A percentile compares a stretch with the other conserved stretches of the same genome.
These are phyloP conservation scores for Tarenaya hassleriana DNA, from an alignment of 345 rosid genomes.

Conservation along the genomic window DNA sequence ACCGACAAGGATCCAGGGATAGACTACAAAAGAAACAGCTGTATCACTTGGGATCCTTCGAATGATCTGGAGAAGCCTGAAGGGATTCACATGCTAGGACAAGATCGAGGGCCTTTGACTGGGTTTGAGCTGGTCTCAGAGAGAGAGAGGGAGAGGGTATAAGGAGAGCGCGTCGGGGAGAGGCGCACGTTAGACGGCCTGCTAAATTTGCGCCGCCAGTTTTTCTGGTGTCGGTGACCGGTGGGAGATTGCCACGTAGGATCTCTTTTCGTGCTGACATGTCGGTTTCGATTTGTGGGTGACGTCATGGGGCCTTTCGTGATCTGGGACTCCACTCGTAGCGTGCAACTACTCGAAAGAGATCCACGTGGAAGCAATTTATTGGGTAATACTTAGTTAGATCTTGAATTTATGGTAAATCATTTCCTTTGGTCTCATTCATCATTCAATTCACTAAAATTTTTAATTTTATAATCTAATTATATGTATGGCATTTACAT, in stretches of 20 bases:
- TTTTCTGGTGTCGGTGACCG: constrained; percentile 55
- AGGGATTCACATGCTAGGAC: neutral
- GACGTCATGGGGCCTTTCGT: constrained; percentile 9
- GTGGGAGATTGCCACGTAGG: constrained; percentile 39
- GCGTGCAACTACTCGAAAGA: neutral
- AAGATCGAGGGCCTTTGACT: constrained; percentile 20
- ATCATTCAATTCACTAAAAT: too few species aligned
- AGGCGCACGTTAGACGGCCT: constrained; percentile 30
- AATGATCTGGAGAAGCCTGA: constrained; percentile 18
- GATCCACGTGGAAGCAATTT: constrained; percentile 2
- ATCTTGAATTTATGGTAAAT: too few species aligned
- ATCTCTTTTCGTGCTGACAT: neutral
- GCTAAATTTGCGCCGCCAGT: constrained; percentile 24
- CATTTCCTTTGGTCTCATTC: too few species aligned
- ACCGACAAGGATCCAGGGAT: constrained; percentile 25
- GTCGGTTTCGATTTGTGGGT: constrained; percentile 9
- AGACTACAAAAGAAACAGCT: constrained; percentile 1
- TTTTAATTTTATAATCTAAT: too few species aligned
- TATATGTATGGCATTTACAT: too few species aligned
- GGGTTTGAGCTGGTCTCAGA: constrained; percentile 22
- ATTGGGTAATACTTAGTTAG: neutral
- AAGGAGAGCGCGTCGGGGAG: neutral
- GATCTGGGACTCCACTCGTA: constrained; percentile 9
- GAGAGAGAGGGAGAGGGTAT: neutral
- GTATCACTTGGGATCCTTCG: neutral